A percentile compares a stretch with the other conserved stretches of the same genome.
Evolutionary conservation across 2,329 filamentous ascomycete genomes (phyloP).

Genomic region (Coniella vitis): DNA sequence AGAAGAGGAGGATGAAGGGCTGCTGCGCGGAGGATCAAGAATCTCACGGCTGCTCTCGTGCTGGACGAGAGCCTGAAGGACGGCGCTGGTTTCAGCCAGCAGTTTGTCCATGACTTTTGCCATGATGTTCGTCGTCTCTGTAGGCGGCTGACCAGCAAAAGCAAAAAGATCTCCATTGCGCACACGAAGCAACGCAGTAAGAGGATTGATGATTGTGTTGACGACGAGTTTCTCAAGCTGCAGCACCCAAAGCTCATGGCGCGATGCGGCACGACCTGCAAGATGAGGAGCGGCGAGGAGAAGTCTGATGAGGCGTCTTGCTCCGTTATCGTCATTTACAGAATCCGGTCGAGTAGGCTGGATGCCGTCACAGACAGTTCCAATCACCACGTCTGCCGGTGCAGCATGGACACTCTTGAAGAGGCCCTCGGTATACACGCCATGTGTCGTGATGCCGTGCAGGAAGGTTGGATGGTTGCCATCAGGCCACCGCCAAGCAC

Average conservation of each 20-base stretch:
- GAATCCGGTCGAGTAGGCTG: neutral
- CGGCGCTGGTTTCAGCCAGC: conserved; percentile 64
- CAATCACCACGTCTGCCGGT: conserved; percentile 40
- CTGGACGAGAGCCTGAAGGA: conserved; percentile 63
- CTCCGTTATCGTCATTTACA: neutral
- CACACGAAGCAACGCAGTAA: conserved; percentile 72
- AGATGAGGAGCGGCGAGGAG: conserved; percentile 38
- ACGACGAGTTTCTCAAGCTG: conserved; percentile 84
- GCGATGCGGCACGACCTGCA: conserved; percentile 31
- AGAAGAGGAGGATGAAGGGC: neutral
- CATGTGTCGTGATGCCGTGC: conserved; percentile 55
- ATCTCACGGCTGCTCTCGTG: conserved; percentile 42
- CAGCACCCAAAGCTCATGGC: conserved; percentile 42
- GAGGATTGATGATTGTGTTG: conserved; percentile 74
- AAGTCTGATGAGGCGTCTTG: conserved; percentile 33
- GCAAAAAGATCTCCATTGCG: conserved; percentile 69
- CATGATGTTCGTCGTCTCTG: conserved; percentile 34
- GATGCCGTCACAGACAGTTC: conserved; percentile 33
- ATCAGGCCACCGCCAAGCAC: conserved; percentile 31
- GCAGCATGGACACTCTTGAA: conserved; percentile 49
- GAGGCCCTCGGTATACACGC: conserved; percentile 41
- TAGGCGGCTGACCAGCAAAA: conserved; percentile 31
- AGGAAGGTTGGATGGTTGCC: conserved; percentile 59
- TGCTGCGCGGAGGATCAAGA: conserved; percentile 19
- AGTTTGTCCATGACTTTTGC: conserved; percentile 59